Conservation (phyloP, 2,329 filamentous ascomycete species). For the Beauveria bassiana region DNA sequence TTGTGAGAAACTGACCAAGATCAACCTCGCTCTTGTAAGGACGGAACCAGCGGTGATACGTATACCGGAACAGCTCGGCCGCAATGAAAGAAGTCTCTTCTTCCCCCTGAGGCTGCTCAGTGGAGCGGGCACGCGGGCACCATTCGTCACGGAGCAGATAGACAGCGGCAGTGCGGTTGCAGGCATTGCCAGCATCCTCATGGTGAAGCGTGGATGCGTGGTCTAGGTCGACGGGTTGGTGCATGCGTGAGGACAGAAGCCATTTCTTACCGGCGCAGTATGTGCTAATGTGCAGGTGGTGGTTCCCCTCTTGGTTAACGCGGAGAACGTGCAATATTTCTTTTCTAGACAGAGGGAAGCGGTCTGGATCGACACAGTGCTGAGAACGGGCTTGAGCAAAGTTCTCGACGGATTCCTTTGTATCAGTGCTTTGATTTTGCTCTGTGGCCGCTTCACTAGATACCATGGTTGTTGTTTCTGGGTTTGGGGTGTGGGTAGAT, state of each 20-base stretch:
- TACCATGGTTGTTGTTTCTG: too few relatives aligned
- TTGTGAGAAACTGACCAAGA: constrained; percentile 4
- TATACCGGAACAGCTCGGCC: not conserved
- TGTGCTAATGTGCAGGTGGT: not conserved
- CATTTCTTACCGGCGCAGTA: not conserved
- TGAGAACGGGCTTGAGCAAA: too few relatives aligned
- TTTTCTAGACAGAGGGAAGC: not conserved
- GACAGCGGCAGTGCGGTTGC: constrained; percentile 1
- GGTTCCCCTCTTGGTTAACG: not conserved
- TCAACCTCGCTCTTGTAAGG: constrained; percentile 6
- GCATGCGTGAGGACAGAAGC: not conserved
- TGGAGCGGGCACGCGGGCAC: too few relatives aligned
- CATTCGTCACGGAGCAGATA: not conserved
- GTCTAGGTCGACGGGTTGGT: not conserved
- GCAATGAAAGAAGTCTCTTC: not conserved
- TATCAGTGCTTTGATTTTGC: too few relatives aligned
- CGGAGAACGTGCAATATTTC: not conserved
- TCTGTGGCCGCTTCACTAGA: too few relatives aligned
- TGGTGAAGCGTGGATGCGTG: not conserved
- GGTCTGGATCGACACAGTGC: not conserved
- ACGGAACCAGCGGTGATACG: not conserved
- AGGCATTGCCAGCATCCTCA: constrained; percentile 2
- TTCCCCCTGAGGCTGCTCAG: not conserved
- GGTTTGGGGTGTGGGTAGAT: too few relatives aligned
- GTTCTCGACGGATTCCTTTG: too few relatives aligned